Base-by-base conservation (phyloP, 1,139 yeast species). In the Candida mesenterica region DNA sequence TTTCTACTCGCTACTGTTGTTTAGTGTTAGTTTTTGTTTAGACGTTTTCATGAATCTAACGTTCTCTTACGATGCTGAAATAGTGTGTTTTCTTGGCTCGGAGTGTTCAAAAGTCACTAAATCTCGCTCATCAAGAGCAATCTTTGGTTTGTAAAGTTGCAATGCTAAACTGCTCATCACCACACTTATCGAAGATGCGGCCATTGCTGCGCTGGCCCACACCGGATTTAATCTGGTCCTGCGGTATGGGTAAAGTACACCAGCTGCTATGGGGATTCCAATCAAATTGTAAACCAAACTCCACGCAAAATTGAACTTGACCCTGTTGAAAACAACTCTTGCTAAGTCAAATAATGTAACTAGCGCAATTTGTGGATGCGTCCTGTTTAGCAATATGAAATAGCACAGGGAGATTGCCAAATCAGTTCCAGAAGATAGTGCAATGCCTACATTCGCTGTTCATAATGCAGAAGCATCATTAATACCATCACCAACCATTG, bases 191-290 rank as follows among this genome's bases (percentile, higher is more conserved):
- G 81, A 75, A 12, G 79, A 73, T n/a, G 71, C 65, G 0, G 83
- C 83, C 83, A 78, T 77, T 1, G 82, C 82, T 9, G 79, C 79
- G 62, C 80, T 73, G 3, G 82, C 81, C 83, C 84, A 78, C 6
- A 75, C 79, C 0, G 84, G 84, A 32, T 71, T 69, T 39, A 77
- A 57, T 38, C 82, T 54, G 6, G 77, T 64, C 44, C 75, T 72
- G 5, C 69, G 50, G 38, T 72, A 70, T 0, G 82, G 82, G 47
- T 75, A 77, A 16, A 77, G 72, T 3, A 75, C 82, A 5, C 84
- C 83, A 12, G 83, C 82, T 3, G 84, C 82, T 38, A 78, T 72
- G 0, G 84, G 83, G 23, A 78, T 57, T 4, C 82, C 82, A 39
- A 76, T 65, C 44, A 65, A 44, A 45, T 76, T 77, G 53, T 76